Evolutionary conservation across 495 filamentous ascomycete genomes (phyloP), one percentile per base, ranked within the genome.

Genomic region (Penicillium desertorum): DNA sequence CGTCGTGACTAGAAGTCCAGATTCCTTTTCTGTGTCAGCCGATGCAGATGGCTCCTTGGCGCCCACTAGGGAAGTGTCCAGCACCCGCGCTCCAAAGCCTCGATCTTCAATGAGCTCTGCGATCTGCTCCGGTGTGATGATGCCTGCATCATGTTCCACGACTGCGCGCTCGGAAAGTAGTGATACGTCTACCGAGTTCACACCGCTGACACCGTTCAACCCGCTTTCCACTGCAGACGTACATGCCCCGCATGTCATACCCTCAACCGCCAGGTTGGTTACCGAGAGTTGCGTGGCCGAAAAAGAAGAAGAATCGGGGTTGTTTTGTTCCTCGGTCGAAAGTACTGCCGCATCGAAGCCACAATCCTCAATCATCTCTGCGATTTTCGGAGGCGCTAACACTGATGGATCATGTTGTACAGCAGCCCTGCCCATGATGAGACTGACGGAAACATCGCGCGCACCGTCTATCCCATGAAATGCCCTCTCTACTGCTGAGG

Each of bases 161-260:
- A 86, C 82, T 9, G 82, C 83, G 19, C 85, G 80, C 65, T 87
- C 85, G 2, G 85, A 84, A 25, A 86, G 83, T 46, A 98, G 72
- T 29, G 92, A 96, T 63, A 98, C 88, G 62, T 86, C 92, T 72
- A 98, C 94, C 58, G 88, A 84, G 41, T 81, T 82, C 10, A 98
- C 79, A 4, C 94, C 95, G 2, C 82, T 66, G 11, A 94, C 77
- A 49, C 80, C 74, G 56, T 80, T 85, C 74, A 96, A 88, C 10
- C 86, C 89, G 46, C 86, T 83, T 71, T 97, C 91, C 19, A 98
- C 83, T 1, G 92, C 90, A 48, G 91, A 89, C 8, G 92, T 96
- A 66, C 93, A 98, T 34, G 93, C 91, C 43, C 92, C 92, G 66
- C 93, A 97, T 7, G 94, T 98, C 94, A 98, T 98, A 25, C 94